phyloP scores from a whole-genome alignment of 1,284 basidiomycete genomes.

The Mycosarcoma mackinlayi region DNA sequence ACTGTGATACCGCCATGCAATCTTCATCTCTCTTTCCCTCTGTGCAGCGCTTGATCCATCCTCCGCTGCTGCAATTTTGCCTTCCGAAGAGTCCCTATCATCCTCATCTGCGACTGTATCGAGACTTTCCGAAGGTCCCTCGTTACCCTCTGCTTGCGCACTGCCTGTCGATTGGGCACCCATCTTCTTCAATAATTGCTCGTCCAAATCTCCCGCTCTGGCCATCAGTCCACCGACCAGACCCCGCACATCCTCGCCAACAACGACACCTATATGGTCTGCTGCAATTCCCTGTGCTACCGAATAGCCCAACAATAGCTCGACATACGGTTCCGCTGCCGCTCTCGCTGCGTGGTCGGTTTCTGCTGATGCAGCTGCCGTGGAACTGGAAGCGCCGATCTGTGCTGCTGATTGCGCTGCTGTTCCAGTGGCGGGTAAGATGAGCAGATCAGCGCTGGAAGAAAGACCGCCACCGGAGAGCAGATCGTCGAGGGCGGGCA shows the following conservation, averaged over 20 bases:
- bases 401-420: slow-evolving; percentile 44
- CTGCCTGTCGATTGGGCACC: neutral
- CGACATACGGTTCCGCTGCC: slow-evolving; percentile 76
- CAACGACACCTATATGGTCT: slow-evolving; percentile 77
- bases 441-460: slow-evolving; percentile 78
- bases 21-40: slow-evolving; percentile 51
- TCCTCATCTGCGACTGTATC: slow-evolving; percentile 35
- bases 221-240: slow-evolving; percentile 62
- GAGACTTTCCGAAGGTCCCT: slow-evolving; percentile 31
- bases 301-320: slow-evolving; percentile 87
- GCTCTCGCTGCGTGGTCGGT: slow-evolving; percentile 39
- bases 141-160: neutral
- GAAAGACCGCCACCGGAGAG: slow-evolving; percentile 88
- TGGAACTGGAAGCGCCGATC: slow-evolving; percentile 75
- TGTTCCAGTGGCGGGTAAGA: slow-evolving; percentile 71
- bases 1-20: slow-evolving; percentile 91
- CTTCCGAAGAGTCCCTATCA: neutral
- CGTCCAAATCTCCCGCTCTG: slow-evolving; percentile 45
- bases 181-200: slow-evolving; percentile 23
- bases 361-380: slow-evolving; percentile 73
- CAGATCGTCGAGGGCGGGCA: slow-evolving; percentile 94
- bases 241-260: slow-evolving; percentile 72
- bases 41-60: slow-evolving; percentile 1
- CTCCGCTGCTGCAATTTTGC: neutral
- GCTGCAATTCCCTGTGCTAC: slow-evolving; percentile 83